A percentile compares a stretch with the other conserved stretches of the same genome.
Conservation (phyloP, 2,329 filamentous ascomycete species). For the Claviceps sp. region DNA sequence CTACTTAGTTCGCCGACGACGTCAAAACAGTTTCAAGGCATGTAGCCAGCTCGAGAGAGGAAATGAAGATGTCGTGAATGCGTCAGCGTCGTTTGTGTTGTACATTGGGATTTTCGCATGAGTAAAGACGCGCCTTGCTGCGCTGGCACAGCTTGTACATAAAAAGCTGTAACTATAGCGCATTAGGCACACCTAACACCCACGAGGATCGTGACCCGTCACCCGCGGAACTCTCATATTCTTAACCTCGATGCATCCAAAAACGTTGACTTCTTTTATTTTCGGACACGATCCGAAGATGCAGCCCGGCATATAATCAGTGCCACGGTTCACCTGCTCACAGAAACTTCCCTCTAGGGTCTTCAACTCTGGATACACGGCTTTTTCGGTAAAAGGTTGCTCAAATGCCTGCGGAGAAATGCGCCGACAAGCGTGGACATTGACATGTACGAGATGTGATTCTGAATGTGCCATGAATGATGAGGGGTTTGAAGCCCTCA, state of each 20-base stretch:
- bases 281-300: conserved; percentile 53
- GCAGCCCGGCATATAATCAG: conserved; percentile 45
- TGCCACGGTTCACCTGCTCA: conserved; percentile 38
- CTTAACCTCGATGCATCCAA: conserved; percentile 51
- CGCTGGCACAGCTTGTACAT: too few relatives aligned
- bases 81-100: conserved; percentile 33
- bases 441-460: conserved; percentile 47
- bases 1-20: too few relatives aligned
- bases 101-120: too few relatives aligned
- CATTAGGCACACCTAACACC: conserved; percentile 37
- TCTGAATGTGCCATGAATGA: conserved; percentile 71
- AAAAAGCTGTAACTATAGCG: conserved; percentile 20
- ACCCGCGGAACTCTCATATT: conserved; percentile 39
- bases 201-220: conserved; percentile 31
- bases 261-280: conserved; percentile 45
- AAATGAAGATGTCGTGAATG: background rate
- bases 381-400: conserved; percentile 51
- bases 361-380: conserved; percentile 51
- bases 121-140: too few relatives aligned
- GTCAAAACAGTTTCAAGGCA: too few relatives aligned
- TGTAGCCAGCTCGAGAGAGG: too few relatives aligned
- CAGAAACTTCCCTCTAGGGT: conserved; percentile 71
- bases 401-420: conserved; percentile 62
- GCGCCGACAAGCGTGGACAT: conserved; percentile 65
- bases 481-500: conserved; percentile 52